Evolutionary conservation across 352 stramenopile genomes (phyloP).

Genomic region (Pythium sp.): DNA sequence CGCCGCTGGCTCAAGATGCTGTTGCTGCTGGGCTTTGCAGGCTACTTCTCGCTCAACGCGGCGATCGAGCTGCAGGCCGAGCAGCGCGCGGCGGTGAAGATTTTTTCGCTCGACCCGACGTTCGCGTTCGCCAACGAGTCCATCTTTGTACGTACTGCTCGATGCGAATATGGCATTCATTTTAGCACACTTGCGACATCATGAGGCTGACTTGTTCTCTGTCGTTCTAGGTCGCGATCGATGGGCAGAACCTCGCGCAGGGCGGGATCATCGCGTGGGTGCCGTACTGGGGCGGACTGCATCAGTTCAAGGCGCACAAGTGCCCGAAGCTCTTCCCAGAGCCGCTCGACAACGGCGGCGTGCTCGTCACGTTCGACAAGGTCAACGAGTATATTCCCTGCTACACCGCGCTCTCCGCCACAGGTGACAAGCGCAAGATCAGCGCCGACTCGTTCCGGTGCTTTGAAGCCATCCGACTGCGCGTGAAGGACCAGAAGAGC

Average conservation of each 20-base stretch:
- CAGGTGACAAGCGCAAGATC: background rate
- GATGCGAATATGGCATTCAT: conserved; percentile 1
- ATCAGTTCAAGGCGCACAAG: conserved; percentile 38
- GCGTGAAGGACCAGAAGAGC: conserved; percentile 83
- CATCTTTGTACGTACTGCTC: conserved; percentile 62
- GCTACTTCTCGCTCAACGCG: conserved; percentile 31
- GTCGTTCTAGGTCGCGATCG: conserved; percentile 55
- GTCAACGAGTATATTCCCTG: conserved; percentile 81
- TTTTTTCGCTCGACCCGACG: conserved; percentile 63
- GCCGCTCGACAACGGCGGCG: conserved; percentile 63
- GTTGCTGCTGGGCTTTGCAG: conserved; percentile 31
- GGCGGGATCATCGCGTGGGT: conserved; percentile 64
- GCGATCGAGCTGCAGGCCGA: conserved; percentile 44
- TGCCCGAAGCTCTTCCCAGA: conserved; percentile 54
- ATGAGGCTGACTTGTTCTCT: background rate
- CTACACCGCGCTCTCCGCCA: conserved; percentile 33
- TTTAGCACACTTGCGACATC: background rate
- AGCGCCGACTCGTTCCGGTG: conserved; percentile 51
- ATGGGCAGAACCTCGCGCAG: conserved; percentile 79
- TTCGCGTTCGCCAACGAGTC: conserved; percentile 82
- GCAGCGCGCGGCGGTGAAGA: conserved; percentile 53
- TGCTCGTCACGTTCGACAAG: conserved; percentile 62
- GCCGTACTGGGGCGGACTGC: conserved; percentile 66
- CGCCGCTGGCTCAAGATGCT: conserved; percentile 58
- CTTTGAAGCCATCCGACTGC: conserved; percentile 70